These are phyloP conservation scores for Pyrus betulifolia DNA, from an alignment of 306 rosid species.

Conservation along the genomic window DNA sequence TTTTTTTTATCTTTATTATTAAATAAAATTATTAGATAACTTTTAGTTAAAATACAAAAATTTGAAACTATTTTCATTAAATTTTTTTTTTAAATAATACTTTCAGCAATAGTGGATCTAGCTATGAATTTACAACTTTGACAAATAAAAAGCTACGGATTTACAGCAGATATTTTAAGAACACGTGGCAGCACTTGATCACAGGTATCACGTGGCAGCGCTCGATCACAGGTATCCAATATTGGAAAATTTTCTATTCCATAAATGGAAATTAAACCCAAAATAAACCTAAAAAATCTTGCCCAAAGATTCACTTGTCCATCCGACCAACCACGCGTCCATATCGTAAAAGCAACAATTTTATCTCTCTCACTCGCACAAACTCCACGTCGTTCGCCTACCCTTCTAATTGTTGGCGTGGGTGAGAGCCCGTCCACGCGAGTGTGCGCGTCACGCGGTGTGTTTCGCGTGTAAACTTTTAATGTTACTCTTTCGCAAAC, in stretches of 20 bases:
- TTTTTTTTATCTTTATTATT: too few species aligned
- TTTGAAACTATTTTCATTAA: too few species aligned
- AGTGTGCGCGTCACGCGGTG: not conserved
- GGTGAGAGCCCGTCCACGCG: accelerated
- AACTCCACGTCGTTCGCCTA: not conserved
- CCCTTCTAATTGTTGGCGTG: accelerated
- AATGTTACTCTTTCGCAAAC: not conserved
- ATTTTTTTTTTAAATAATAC: too few species aligned
- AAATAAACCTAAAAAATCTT: constrained; percentile 19
- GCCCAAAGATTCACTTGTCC: constrained; percentile 19
- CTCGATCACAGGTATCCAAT: not conserved
- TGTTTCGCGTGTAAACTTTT: not conserved
- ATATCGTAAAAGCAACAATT: not conserved
- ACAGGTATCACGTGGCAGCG: not conserved
- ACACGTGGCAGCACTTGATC: too few species aligned
- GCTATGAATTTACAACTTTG: too few species aligned
- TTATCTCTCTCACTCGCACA: not conserved
- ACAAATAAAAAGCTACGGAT: too few species aligned
- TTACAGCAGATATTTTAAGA: too few species aligned
- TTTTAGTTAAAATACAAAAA: too few species aligned
- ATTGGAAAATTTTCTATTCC: not conserved
- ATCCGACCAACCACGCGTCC: constrained; percentile 24
- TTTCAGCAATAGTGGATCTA: too few species aligned
- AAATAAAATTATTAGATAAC: too few species aligned
- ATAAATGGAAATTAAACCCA: not conserved